Conservation (phyloP, 495 filamentous ascomycete species). For the Penicillium taxi region DNA sequence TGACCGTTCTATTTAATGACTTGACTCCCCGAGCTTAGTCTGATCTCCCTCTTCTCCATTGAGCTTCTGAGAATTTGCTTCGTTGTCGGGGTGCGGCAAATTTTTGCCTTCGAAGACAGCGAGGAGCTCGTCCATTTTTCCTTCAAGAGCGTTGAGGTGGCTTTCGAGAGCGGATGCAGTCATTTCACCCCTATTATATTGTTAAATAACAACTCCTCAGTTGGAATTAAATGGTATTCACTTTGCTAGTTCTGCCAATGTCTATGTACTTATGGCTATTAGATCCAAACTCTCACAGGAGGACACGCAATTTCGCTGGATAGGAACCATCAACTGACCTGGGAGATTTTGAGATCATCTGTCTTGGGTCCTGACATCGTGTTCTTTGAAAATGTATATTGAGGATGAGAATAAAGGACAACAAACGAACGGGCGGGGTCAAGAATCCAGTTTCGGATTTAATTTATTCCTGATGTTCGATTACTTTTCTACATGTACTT, state of each 20-base stretch:
- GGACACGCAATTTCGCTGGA: too few relatives aligned
- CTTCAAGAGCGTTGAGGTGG: constrained; percentile 45
- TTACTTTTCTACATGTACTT: too few relatives aligned
- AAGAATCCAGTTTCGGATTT: too few relatives aligned
- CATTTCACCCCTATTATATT: constrained; percentile 42
- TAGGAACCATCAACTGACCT: too few relatives aligned
- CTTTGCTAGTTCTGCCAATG: constrained; percentile 33
- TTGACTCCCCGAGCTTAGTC: constrained; percentile 8
- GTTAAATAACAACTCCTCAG: constrained; percentile 1
- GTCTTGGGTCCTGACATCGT: neutral
- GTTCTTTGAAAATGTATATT: too few relatives aligned
- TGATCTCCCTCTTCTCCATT: constrained; percentile 5
- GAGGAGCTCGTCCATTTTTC: constrained; percentile 51
- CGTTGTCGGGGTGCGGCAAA: too few relatives aligned
- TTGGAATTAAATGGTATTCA: constrained; percentile 4
- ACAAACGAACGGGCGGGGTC: too few relatives aligned
- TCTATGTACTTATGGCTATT: constrained; percentile 14
- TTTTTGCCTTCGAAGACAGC: constrained; percentile 32
- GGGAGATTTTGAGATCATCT: constrained; percentile 6
- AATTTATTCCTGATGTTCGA: too few relatives aligned
- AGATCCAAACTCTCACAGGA: too few relatives aligned
- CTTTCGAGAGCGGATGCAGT: constrained; percentile 50
- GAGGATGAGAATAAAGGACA: too few relatives aligned
- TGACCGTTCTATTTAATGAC: constrained; percentile 46
- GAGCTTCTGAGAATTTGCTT: neutral